A percentile compares a stretch with the other conserved stretches of the same genome.
Evolutionary conservation across 2,329 filamentous ascomycete genomes (phyloP).

Genomic region (Stachybotrys chartarum): DNA sequence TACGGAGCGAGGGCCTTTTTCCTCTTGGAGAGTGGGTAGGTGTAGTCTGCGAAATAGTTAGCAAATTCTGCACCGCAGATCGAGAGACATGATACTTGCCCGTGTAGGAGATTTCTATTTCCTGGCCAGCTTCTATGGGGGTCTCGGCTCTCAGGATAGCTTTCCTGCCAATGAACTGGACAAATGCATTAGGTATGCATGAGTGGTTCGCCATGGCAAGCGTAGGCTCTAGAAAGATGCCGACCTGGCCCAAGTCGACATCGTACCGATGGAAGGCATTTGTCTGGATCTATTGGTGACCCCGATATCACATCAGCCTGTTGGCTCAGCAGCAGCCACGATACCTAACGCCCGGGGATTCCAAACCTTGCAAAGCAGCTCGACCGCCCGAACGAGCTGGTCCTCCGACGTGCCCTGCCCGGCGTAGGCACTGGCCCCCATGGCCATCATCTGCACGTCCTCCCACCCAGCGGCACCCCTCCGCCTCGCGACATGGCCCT

Average conservation of each 20-base stretch:
- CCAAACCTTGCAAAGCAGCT: slow-evolving; percentile 47
- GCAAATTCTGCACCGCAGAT: not conserved
- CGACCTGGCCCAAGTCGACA: slow-evolving; percentile 42
- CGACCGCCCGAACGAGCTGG: slow-evolving; percentile 31
- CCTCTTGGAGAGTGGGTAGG: slow-evolving; percentile 34
- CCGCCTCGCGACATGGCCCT: slow-evolving; percentile 38
- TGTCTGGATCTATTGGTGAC: slow-evolving; percentile 42
- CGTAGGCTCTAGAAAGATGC: slow-evolving; percentile 48
- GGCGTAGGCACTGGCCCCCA: slow-evolving; percentile 32
- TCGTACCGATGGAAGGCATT: slow-evolving; percentile 55
- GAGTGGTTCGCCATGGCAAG: slow-evolving; percentile 58
- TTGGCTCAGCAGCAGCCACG: not conserved
- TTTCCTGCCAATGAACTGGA: slow-evolving; percentile 45
- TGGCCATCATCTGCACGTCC: slow-evolving; percentile 43
- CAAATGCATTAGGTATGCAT: slow-evolving; percentile 52
- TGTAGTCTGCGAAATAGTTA: slow-evolving; percentile 32
- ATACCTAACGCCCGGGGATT: not conserved
- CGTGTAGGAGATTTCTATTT: slow-evolving; percentile 56
- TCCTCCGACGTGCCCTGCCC: slow-evolving; percentile 27
- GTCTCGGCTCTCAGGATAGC: slow-evolving; percentile 43
- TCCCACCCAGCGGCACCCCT: slow-evolving; percentile 29
- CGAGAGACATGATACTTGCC: slow-evolving; percentile 28
- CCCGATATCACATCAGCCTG: slow-evolving; percentile 1
- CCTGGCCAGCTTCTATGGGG: slow-evolving; percentile 42
- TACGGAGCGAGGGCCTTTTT: slow-evolving; percentile 38